Evolutionary conservation across 2,329 filamentous ascomycete species (phyloP).

Genomic region (Neonectria hederae): DNA sequence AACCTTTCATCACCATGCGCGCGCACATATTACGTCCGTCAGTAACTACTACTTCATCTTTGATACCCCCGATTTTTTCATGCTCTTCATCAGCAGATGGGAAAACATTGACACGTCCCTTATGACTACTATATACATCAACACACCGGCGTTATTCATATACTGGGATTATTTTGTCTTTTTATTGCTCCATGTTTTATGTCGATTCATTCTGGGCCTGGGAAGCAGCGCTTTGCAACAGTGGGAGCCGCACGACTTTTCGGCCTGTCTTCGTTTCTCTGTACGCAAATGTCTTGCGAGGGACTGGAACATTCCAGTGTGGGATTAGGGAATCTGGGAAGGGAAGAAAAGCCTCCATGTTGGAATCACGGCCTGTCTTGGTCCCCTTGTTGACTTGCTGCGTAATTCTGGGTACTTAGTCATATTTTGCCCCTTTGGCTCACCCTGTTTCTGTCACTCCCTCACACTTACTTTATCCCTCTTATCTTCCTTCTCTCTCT

Average conservation of each 20-base stretch:
- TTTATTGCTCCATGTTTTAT: constrained; percentile 36
- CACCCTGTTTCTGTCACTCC: constrained; percentile 2
- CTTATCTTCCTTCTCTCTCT: not conserved
- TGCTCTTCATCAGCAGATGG: constrained; percentile 40
- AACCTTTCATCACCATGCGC: constrained; percentile 27
- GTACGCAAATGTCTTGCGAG: constrained; percentile 15
- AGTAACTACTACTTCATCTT: constrained; percentile 48
- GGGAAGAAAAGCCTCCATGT: constrained; percentile 20
- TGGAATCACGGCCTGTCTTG: constrained; percentile 25
- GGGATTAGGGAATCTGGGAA: constrained; percentile 23
- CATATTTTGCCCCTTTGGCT: constrained; percentile 1
- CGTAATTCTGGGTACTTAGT: constrained; percentile 9
- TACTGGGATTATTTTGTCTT: constrained; percentile 36
- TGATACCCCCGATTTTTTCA: constrained; percentile 48
- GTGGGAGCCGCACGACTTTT: constrained; percentile 25
- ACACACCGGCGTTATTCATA: constrained; percentile 43
- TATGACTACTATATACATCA: constrained; percentile 44
- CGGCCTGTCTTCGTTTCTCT: constrained; percentile 10
- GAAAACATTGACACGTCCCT: constrained; percentile 42
- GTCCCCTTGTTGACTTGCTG: constrained; percentile 8
- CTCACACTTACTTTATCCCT: constrained; percentile 1
- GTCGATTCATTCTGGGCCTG: constrained; percentile 21
- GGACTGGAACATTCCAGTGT: constrained; percentile 17
- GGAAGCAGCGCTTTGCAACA: constrained; percentile 26
- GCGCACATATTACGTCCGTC: constrained; percentile 43